Conservation (phyloP, 495 filamentous ascomycete genomes). For the Neurospora sp. region DNA sequence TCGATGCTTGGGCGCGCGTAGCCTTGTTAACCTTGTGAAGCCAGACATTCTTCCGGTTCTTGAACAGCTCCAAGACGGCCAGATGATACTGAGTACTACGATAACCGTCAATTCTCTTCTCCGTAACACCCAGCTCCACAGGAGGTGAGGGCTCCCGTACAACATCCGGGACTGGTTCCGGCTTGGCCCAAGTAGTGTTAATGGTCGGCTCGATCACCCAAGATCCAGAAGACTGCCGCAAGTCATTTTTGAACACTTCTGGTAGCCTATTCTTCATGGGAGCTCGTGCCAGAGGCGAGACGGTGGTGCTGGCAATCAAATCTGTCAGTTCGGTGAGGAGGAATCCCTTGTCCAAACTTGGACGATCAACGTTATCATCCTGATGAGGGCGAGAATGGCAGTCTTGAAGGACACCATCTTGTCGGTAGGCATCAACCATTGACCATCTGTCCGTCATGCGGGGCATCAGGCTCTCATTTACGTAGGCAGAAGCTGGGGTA, state of each 20-base stretch:
- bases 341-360: neutral
- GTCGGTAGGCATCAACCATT: too few relatives aligned
- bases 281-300: neutral
- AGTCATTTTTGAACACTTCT: neutral
- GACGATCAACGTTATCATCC: neutral
- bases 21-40: neutral
- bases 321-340: neutral
- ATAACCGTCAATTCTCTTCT: conserved; percentile 5
- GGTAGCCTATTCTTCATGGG: neutral
- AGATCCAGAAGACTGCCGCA: neutral
- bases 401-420: too few relatives aligned
- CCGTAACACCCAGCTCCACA: conserved; percentile 3
- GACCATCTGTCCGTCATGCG: neutral
- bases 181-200: neutral
- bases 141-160: neutral
- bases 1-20: neutral
- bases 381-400: neutral
- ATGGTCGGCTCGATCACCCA: neutral
- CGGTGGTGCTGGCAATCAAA: neutral
- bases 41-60: neutral
- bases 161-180: neutral
- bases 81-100: neutral
- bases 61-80: neutral
- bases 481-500: neutral
- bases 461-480: neutral